Conservation (phyloP, 1,284 basidiomycete genomes). For the Trichosporon sp. region DNA sequence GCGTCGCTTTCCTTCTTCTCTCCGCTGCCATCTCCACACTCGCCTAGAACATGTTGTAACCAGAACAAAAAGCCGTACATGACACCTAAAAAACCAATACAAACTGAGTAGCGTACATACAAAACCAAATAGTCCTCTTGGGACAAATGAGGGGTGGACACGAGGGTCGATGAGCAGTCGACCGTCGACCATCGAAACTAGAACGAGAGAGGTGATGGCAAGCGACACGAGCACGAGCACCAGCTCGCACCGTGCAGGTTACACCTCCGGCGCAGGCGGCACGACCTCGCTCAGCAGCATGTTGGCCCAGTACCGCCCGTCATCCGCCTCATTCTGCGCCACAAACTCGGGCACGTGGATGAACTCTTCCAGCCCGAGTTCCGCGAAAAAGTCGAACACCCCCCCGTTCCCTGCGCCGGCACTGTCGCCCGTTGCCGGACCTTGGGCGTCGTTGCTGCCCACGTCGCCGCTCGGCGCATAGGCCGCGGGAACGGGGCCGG, state of each 20-base stretch:
- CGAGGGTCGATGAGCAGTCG: too few species aligned
- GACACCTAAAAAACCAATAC: too few species aligned
- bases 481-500: constrained; percentile 9
- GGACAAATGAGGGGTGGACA: too few species aligned
- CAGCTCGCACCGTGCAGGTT: background rate
- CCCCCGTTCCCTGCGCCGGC: background rate
- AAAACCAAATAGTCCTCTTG: too few species aligned
- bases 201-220: too few species aligned
- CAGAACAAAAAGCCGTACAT: too few species aligned
- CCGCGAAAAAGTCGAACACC: constrained; percentile 30
- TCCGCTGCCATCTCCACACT: background rate
- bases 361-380: constrained; percentile 37
- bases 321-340: constrained; percentile 34
- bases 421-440: background rate
- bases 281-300: constrained; percentile 26
- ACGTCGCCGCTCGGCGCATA: background rate
- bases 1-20: background rate
- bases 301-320: constrained; percentile 39
- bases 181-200: too few species aligned
- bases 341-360: constrained; percentile 40
- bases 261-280: constrained; percentile 9
- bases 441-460: background rate
- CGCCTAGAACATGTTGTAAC: too few species aligned
- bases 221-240: too few species aligned
- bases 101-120: too few species aligned